Evolutionary conservation across 371 early-diverging fungal genomes (phyloP).

Genomic region (Rhizopus sp.): DNA sequence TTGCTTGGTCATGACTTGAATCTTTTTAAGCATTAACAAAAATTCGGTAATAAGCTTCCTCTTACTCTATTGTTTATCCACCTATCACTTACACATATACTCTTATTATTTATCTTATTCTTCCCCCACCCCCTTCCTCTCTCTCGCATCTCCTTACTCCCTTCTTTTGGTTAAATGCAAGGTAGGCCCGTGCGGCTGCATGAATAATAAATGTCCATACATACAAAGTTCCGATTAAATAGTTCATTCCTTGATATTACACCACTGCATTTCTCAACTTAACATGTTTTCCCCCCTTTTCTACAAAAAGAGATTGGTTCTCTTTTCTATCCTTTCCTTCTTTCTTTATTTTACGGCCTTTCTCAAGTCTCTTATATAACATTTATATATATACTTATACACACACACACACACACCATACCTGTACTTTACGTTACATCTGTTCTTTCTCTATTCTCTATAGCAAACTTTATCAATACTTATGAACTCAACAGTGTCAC

Average conservation of each 20-base stretch:
- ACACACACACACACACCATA: neutral
- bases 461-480: neutral
- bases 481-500: constrained; percentile 25
- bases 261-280: constrained; percentile 24
- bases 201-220: constrained; percentile 12
- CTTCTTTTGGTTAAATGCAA: neutral
- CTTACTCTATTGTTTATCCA: neutral
- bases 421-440: neutral
- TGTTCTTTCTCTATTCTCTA: constrained; percentile 1
- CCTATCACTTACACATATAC: too few species aligned
- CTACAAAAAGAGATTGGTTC: constrained; percentile 8
- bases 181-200: constrained; percentile 30
- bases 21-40: constrained; percentile 3
- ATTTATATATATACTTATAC: constrained; percentile 3
- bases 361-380: neutral
- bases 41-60: constrained; percentile 3
- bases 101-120: neutral
- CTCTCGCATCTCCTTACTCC: too few species aligned
- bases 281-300: constrained; percentile 10
- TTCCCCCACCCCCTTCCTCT: neutral
- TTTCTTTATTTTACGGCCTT: constrained; percentile 5
- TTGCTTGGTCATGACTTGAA: neutral
- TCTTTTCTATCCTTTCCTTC: constrained; percentile 4
- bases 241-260: constrained; percentile 31
- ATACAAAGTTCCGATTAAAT: constrained; percentile 28